Percentiles rank a stretch among this genome's conserved stretches.
phyloP scores from a whole-genome alignment of 2,329 filamentous ascomycete species.

The Aspergillus persii region DNA sequence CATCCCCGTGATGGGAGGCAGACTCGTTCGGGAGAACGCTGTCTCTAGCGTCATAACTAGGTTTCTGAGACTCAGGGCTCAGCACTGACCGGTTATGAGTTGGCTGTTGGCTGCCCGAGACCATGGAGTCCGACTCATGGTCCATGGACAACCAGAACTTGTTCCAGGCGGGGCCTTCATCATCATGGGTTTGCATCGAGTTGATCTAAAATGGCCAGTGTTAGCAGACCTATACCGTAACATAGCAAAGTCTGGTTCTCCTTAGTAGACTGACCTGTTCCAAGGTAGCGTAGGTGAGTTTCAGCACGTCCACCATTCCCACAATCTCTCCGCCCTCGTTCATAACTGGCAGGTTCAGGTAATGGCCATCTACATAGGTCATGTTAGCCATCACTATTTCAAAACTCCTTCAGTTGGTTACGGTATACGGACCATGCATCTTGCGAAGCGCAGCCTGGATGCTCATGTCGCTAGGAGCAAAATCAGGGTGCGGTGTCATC shows the following conservation, averaged over 20 bases:
- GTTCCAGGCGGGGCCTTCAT: conserved; percentile 96
- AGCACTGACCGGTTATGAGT: conserved; percentile 72
- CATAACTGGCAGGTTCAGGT: conserved; percentile 97
- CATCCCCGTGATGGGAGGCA: conserved; percentile 83
- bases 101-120: conserved; percentile 80
- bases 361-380: conserved; percentile 75
- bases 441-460: conserved; percentile 97
- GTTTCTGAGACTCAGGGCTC: conserved; percentile 71
- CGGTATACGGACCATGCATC: conserved; percentile 79
- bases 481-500: conserved; percentile 98
- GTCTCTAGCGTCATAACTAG: conserved; percentile 66
- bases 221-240: background rate
- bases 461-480: conserved; percentile 98
- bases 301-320: conserved; percentile 98
- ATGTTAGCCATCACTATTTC: background rate
- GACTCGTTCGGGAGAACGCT: conserved; percentile 92
- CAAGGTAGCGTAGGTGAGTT: conserved; percentile 94
- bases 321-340: conserved; percentile 96
- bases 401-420: background rate
- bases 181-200: conserved; percentile 83
- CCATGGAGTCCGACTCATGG: conserved; percentile 91
- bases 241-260: background rate
- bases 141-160: conserved; percentile 99
- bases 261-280: conserved; percentile 68
- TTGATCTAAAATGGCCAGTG: conserved; percentile 61